These are phyloP conservation scores for Guadua angustifolia DNA, from an alignment of 176 grass and related monocot genomes.

Conservation along the genomic window DNA sequence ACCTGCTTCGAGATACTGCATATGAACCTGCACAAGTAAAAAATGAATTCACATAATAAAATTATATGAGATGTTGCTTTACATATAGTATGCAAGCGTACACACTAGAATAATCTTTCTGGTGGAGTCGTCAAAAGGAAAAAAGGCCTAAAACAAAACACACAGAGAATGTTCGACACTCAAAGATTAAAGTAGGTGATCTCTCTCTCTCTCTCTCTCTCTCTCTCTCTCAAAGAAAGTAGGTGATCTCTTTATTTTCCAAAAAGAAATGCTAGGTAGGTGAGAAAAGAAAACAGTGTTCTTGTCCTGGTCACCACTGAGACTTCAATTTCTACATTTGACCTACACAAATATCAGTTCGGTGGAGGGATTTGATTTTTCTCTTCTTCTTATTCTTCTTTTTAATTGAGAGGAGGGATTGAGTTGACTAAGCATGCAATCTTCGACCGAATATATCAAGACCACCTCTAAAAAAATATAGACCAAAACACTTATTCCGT, in stretches of 20 bases:
- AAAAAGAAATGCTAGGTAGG: neutral
- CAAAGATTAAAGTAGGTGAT: neutral
- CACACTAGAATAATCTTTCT: neutral
- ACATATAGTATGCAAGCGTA: neutral
- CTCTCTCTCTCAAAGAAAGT: neutral
- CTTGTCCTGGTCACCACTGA: slow-evolving; percentile 10
- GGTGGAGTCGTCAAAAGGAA: neutral
- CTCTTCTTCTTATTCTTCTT: too few species aligned
- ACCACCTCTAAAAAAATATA: too few species aligned
- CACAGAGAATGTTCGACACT: neutral
- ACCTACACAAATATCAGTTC: neutral
- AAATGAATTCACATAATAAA: neutral
- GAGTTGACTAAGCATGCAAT: neutral
- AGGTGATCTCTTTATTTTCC: neutral
- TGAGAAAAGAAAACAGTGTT: neutral
- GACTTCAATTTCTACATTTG: slow-evolving; percentile 17
- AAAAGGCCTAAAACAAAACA: neutral
- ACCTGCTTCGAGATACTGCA: slow-evolving; percentile 78
- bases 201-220: neutral
- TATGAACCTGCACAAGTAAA: slow-evolving; percentile 62
- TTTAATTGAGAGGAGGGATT: neutral
- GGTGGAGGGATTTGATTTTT: too few species aligned
- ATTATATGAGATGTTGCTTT: neutral
- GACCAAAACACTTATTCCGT: too few species aligned
- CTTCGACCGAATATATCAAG: too few species aligned